Evolutionary conservation across 352 stramenopile genomes (phyloP).

Genomic region (Phytophthora podocarpi): DNA sequence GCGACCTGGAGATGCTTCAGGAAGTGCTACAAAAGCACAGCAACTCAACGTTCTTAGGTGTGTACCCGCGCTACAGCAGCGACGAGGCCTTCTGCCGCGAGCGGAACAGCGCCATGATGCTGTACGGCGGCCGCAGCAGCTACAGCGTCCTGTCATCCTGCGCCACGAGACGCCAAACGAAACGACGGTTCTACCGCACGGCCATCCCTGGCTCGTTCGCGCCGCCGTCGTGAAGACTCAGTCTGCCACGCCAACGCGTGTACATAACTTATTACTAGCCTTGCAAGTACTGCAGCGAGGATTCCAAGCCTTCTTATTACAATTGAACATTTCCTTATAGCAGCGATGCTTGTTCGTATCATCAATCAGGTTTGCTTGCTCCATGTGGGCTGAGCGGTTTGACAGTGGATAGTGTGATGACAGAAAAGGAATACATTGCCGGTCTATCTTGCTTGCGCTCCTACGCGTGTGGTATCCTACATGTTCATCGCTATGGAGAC

Average conservation of each 20-base stretch:
- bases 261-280: conserved; percentile 40
- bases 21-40: conserved; percentile 26
- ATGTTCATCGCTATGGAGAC: conserved; percentile 1
- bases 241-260: conserved; percentile 15
- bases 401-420: background rate
- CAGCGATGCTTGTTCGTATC: too few relatives aligned
- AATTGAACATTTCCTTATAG: conserved; percentile 11
- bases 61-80: conserved; percentile 27
- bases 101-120: conserved; percentile 29
- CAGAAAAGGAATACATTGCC: conserved; percentile 17
- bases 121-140: conserved; percentile 23
- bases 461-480: conserved; percentile 23
- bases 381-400: too few relatives aligned
- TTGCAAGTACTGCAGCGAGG: conserved; percentile 17
- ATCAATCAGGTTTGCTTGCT: too few relatives aligned
- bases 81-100: conserved; percentile 29
- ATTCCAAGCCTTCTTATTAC: conserved; percentile 4
- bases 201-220: conserved; percentile 32
- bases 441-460: conserved; percentile 15
- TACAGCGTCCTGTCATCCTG: conserved; percentile 17
- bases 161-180: conserved; percentile 30
- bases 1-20: conserved; percentile 49
- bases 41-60: background rate
- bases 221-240: conserved; percentile 31
- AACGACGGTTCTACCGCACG: conserved; percentile 63